Percentiles rank a stretch among this genome's conserved stretches.
Conservation (phyloP, 2,329 filamentous ascomycete genomes). For the Zymoseptoria tritici region DNA sequence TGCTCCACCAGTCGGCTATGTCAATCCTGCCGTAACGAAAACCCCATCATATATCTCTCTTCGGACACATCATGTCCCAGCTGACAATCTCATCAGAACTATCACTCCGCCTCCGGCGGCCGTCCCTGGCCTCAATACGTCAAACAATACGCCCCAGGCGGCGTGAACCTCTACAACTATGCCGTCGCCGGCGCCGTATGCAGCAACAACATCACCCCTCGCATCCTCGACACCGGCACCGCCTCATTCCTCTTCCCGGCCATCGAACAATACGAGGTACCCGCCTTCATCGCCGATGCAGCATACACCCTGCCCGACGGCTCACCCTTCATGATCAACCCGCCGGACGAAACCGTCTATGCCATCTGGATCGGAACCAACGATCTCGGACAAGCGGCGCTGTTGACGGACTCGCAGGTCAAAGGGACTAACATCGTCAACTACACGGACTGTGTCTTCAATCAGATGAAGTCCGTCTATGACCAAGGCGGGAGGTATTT, state of each 20-base stretch:
- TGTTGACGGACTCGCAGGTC: slow-evolving; percentile 59
- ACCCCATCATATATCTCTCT: not conserved
- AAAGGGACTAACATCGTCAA: slow-evolving; percentile 52
- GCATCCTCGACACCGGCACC: slow-evolving; percentile 46
- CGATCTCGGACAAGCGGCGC: slow-evolving; percentile 60
- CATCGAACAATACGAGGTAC: slow-evolving; percentile 39
- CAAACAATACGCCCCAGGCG: slow-evolving; percentile 44
- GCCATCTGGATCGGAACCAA: slow-evolving; percentile 77
- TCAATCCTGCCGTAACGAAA: slow-evolving; percentile 38
- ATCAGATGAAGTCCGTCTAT: slow-evolving; percentile 57
- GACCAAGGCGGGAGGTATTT: slow-evolving; percentile 60
- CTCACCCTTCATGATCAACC: slow-evolving; percentile 37
- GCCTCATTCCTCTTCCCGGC: slow-evolving; percentile 57
- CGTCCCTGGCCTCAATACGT: slow-evolving; percentile 63
- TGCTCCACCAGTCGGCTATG: slow-evolving; percentile 56
- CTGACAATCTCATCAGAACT: slow-evolving; percentile 14
- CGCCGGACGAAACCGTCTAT: slow-evolving; percentile 58
- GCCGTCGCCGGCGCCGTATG: slow-evolving; percentile 67
- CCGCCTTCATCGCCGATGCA: slow-evolving; percentile 41
- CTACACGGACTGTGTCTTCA: slow-evolving; percentile 63
- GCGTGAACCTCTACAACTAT: slow-evolving; percentile 44
- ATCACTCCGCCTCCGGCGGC: slow-evolving; percentile 55
- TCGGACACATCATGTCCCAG: not conserved
- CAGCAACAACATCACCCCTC: slow-evolving; percentile 58
- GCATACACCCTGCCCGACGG: slow-evolving; percentile 30